These are phyloP conservation scores for Eucalyptus erythrocorys DNA, from an alignment of 345 rosid genomes.

Conservation along the genomic window DNA sequence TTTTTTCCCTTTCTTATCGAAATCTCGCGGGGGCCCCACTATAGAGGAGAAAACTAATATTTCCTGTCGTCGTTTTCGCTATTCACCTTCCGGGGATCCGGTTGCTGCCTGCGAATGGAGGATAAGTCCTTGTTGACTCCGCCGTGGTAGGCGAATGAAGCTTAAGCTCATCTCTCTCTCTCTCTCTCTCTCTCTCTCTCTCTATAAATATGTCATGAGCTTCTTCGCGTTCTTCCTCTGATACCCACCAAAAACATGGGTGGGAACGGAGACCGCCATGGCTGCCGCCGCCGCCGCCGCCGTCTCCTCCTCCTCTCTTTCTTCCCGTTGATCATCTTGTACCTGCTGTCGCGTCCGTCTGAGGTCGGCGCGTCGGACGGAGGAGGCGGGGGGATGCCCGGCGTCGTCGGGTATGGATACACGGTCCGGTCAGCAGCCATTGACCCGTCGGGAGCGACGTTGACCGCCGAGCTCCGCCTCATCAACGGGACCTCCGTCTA, in stretches of 20 bases:
- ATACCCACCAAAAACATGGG: neutral
- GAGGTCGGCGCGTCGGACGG: neutral
- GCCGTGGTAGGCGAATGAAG: neutral
- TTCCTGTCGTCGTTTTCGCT: neutral
- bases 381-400: neutral
- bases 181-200: neutral
- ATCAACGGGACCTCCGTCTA: slow-evolving; percentile 25
- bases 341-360: neutral
- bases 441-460: slow-evolving; percentile 3
- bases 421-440: slow-evolving; percentile 18
- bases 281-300: neutral
- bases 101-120: neutral
- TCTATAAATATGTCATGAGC: neutral
- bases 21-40: neutral
- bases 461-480: slow-evolving; percentile 36
- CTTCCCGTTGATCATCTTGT: neutral
- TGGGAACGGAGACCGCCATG: neutral
- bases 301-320: neutral
- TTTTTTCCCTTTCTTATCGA: rapidly evolving
- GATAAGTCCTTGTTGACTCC: neutral
- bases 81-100: neutral
- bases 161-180: neutral
- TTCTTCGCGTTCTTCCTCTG: neutral
- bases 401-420: slow-evolving; percentile 37
- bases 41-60: neutral